Evolutionary conservation across 2,329 filamentous ascomycete genomes (phyloP), one percentile per base, ranked within the genome.

Genomic region (Helotiales sp.): DNA sequence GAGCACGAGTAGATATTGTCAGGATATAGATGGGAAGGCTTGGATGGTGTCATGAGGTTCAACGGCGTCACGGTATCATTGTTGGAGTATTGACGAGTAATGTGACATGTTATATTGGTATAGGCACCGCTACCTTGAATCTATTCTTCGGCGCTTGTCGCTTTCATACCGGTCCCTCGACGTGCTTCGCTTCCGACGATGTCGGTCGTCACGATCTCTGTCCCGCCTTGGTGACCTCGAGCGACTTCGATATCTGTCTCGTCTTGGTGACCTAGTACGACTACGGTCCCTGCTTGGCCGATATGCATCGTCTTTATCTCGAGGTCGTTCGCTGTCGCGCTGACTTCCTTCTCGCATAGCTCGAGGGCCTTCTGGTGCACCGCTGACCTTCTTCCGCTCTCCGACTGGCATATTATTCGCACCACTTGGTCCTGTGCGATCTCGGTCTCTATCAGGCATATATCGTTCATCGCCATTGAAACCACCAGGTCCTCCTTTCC

Each of bases 1-100:
- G 95, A 59, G 87, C 91, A 29, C 84, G 93, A 61, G 91, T 96
- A 22, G 93, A 99, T 73, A 89, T 99, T 70, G 83, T 89, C 34
- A 87, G 84, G 76, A 95, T 97, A 71, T 87, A 25, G 47, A 65
- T 42, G 10, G 36, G 19, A 38, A 31, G 55, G 33, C 33, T 48
- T 42, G 48, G 30, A 24, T 46, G 19, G 12, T 27, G 22, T 52
- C 10, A 42, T n/a, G 38, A 42, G 42, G 34, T 56, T 56, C 24
- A 54, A 52, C 40, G 54, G 25, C 34, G 33, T 55, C 40, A 50
- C 17, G 46, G 47, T 33, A 38, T 27, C 44, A 10, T 48, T 48
- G 52, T 42, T 55, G 47, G 40, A 48, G 30, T 58, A 15, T 58
- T 62, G 46, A 52, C 55, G 29, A 34, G 29, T 55, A 52, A 54